Evolutionary conservation across 1,139 yeast genomes (phyloP), one percentile per base, ranked within the genome.

Genomic region (Hanseniaspora uvarum): DNA sequence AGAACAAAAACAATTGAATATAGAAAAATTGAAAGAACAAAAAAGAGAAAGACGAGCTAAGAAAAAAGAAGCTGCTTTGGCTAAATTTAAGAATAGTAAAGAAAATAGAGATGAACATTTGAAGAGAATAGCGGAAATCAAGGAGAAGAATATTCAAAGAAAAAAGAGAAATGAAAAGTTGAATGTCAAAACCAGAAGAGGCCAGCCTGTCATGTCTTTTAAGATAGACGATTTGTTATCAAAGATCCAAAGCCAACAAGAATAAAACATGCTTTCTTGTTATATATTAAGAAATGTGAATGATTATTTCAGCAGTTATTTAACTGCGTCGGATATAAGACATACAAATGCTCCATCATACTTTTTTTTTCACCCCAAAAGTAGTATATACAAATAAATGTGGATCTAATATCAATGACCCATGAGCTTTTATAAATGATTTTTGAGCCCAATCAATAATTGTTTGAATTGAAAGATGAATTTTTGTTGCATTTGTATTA

Each of bases 201-300:
- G 97, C 0, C 97, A 89, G 66, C 96, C 96, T 1, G 68, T 79
- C 50, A 86, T 89, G 94, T 96, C 87, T 0, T 94, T 96, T 10
- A 77, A 95, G 65, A 86, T 89, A 57, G 83, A 80, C 57, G 78
- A 81, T 60, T 71, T 89, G 45, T 72, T 89, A 54, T 94, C 85
- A 55, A 86, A 87, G 67, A 86, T 89, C 58, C 79, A 77, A 62
- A 72, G 21, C 18, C 47, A 71, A 52, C 80, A 79, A 58, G 64
- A 64, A 30, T 30, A 39, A 10, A 10, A 14, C n/a, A n/a, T n/a
- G n/a, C n/a, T n/a, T 4, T n/a, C 12, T 33, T 12, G 36, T 4
- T 5, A n/a, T 33, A 33, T 36, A 19, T 19, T 10, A 5, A 16
- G 33, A 64, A 64, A 1, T 65, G 65, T 55, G 28, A 31, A n/a